Evolutionary conservation across 345 rosid genomes (phyloP).

Genomic region (Excoecaria cochinchinensis): DNA sequence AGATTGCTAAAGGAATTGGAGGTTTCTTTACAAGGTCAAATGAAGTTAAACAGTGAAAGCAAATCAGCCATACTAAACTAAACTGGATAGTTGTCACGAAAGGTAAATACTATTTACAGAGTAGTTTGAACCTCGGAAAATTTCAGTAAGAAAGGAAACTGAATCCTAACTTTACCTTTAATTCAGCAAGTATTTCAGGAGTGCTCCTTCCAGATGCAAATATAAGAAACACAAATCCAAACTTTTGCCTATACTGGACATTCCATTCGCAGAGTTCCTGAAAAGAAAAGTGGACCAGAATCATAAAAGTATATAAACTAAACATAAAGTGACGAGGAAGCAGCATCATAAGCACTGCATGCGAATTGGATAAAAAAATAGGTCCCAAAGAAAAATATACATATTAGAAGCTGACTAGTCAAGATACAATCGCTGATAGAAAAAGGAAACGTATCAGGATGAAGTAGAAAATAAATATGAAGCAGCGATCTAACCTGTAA

Average conservation of each 20-base stretch:
- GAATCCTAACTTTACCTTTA: slow-evolving; percentile 52
- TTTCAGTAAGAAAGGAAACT: too few relatives aligned
- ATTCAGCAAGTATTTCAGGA: slow-evolving; percentile 64
- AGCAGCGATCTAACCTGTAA: slow-evolving; percentile 48
- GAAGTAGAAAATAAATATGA: background rate
- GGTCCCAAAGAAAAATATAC: background rate
- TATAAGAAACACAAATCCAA: slow-evolving; percentile 76
- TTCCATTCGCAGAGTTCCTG: slow-evolving; percentile 83
- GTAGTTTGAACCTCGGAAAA: too few relatives aligned
- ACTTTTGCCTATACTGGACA: slow-evolving; percentile 53
- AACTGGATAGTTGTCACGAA: too few relatives aligned
- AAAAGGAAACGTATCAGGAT: background rate
- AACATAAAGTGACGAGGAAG: background rate
- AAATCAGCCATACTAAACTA: too few relatives aligned
- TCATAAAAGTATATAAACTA: background rate
- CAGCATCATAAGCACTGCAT: background rate
- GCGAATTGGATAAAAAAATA: background rate
- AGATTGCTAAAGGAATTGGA: too few relatives aligned
- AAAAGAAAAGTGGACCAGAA: background rate
- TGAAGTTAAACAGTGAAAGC: too few relatives aligned
- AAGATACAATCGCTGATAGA: background rate
- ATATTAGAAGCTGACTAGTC: background rate
- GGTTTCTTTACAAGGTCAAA: too few relatives aligned
- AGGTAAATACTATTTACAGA: too few relatives aligned
- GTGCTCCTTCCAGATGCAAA: slow-evolving; percentile 78